Percentiles rank a stretch among this genome's conserved stretches.
Conservation (phyloP, 2,329 filamentous ascomycete species). For the Verticillium nubilum region DNA sequence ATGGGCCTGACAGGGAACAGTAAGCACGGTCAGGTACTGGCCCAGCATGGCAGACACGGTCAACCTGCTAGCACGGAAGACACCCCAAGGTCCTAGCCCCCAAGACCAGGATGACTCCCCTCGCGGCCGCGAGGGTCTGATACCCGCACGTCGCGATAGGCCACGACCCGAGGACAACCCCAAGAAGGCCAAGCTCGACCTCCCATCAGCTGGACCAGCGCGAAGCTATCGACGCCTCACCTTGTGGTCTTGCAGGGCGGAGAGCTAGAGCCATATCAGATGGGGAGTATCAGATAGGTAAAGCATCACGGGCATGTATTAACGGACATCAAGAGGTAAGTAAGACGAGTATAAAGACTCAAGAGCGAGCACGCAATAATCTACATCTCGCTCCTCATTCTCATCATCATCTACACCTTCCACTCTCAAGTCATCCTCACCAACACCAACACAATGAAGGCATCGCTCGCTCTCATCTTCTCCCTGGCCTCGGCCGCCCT, state of each 20-base stretch:
- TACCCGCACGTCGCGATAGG: neutral
- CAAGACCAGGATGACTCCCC: too few species aligned
- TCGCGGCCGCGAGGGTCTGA: too few species aligned
- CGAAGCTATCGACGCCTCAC: neutral
- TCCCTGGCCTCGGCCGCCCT: slow-evolving; percentile 27
- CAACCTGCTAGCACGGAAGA: too few species aligned
- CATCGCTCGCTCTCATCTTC: slow-evolving; percentile 21
- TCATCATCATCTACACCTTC: neutral
- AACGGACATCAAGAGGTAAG: neutral
- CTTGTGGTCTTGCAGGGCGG: neutral
- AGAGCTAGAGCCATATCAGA: neutral
- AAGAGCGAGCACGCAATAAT: neutral
- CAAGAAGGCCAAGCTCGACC: neutral
- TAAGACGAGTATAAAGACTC: neutral
- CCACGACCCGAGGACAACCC: neutral
- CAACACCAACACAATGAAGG: slow-evolving; percentile 28
- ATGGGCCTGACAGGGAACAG: too few species aligned
- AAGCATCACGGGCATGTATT: neutral
- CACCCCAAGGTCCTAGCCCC: too few species aligned
- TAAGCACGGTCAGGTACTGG: too few species aligned
- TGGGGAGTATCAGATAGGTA: neutral
- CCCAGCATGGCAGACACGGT: too few species aligned
- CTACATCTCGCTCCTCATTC: neutral
- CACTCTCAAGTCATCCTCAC: neutral
- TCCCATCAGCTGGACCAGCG: neutral